These are phyloP conservation scores for Cucurbita ficifolia DNA, from an alignment of 306 rosid genomes.

Conservation along the genomic window DNA sequence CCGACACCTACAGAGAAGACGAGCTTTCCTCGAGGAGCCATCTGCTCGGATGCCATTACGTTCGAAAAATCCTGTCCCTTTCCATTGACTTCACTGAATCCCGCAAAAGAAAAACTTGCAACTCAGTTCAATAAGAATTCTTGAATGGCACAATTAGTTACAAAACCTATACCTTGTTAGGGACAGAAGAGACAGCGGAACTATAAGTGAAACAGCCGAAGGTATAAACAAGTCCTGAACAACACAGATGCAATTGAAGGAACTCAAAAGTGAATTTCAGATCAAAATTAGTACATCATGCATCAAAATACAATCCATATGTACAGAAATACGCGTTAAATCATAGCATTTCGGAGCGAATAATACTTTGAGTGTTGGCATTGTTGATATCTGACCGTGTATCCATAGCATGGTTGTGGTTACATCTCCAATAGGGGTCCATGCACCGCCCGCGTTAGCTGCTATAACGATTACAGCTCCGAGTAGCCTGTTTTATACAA, in stretches of 20 bases:
- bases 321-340: neutral
- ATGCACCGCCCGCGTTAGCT: conserved; percentile 97
- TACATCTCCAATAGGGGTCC: conserved; percentile 98
- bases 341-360: neutral
- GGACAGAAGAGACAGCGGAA: conserved; percentile 79
- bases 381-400: conserved; percentile 81
- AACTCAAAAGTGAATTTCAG: neutral
- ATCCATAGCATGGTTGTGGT: conserved; percentile 98
- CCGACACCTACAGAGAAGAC: conserved; percentile 82
- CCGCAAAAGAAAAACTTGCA: conserved; percentile 9
- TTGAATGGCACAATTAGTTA: conserved; percentile 2
- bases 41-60: conserved; percentile 70
- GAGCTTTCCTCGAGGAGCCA: conserved; percentile 91
- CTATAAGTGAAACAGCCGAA: conserved; percentile 58
- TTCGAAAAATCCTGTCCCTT: conserved; percentile 36
- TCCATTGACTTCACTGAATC: conserved; percentile 66
- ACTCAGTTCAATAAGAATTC: conserved; percentile 7
- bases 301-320: neutral
- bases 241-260: neutral
- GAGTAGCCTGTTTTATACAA: conserved; percentile 55
- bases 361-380: conserved; percentile 64
- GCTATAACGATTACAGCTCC: conserved; percentile 96
- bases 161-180: conserved; percentile 51
- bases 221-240: conserved; percentile 59
- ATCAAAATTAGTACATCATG: neutral